Base-by-base conservation (phyloP, 2,329 filamentous ascomycete species). In the Trichocomaceae sp. region DNA sequence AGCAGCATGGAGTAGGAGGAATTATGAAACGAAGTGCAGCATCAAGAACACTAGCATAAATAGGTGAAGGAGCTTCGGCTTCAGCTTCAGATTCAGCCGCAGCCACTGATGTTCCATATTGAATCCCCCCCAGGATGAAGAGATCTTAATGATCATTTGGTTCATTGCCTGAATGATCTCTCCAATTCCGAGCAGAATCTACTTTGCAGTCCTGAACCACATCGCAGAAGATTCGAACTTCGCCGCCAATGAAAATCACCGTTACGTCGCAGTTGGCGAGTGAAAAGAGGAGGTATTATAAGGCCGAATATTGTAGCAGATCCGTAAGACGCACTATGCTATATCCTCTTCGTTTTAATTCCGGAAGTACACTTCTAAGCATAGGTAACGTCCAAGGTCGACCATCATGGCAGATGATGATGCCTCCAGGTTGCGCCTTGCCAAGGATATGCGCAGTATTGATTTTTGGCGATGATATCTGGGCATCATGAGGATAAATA, bases 401-500 rank as follows among this genome's bases (percentile, higher is more conserved):
- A 60, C 90, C 71, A 73, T 96, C 90, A 73, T 96, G 90, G 66
- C 89, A 91, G 50, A 96, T 85, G 58, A 96, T 84, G 55, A 96
- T 86, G 26, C 82, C 85, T 0, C 90, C 90, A 0, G 87, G 84
- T 47, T 81, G 76, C 35, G 86, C 76, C 86, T 90, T 90, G 72
- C 87, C 90, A 62, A 95, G 69, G 3, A 95, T 82, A 73, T 95
- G 90, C 60, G 76, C 77, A 7, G 88, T 85, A 71, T 96, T 96
- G 51, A 90, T 61, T 59, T 76, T 74, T 61, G 82, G 79, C 64
- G 81, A 85, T 9, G 77, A 76, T 56, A 96, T 85, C 76, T 95
- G 90, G n/a, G 90, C 84, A 72, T 96, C 90, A 73, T 95, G 90
- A 5, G 90, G 90, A 71, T 95, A 96, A 41, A 96, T 84, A 69